Conservation (phyloP, 2,329 filamentous ascomycete genomes). For the Aspergillus sp. region DNA sequence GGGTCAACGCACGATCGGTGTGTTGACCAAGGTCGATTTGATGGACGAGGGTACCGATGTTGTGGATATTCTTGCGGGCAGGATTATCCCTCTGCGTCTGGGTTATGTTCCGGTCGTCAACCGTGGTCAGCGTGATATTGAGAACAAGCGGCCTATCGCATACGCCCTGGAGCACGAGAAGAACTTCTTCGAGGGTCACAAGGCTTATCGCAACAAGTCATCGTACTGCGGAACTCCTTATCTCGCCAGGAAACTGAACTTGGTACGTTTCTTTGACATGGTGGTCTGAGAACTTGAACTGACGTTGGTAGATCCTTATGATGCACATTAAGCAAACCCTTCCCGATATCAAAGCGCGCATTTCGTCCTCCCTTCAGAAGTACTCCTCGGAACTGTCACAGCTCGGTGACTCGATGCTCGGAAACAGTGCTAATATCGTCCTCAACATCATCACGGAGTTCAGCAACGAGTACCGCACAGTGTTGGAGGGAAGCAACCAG, state of each 20-base stretch:
- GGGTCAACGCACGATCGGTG: constrained; percentile 96
- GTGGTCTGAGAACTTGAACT: not conserved
- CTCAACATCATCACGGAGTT: constrained; percentile 99
- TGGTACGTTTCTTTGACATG: constrained; percentile 49
- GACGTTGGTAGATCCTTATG: constrained; percentile 75
- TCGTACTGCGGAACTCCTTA: constrained; percentile 98
- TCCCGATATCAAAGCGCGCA: constrained; percentile 96
- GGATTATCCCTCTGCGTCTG: constrained; percentile 90
- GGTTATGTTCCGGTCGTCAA: constrained; percentile 98
- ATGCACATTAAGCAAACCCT: constrained; percentile 99
- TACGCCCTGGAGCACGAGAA: constrained; percentile 90
- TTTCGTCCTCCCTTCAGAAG: constrained; percentile 89
- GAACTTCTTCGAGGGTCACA: constrained; percentile 97
- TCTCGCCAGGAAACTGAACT: constrained; percentile 90
- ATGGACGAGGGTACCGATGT: constrained; percentile 99
- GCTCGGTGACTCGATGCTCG: constrained; percentile 90
- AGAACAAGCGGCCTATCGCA: constrained; percentile 94
- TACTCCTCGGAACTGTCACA: constrained; percentile 79
- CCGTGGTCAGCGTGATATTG: constrained; percentile 95
- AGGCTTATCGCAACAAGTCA: constrained; percentile 97
- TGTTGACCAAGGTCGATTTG: constrained; percentile 96
- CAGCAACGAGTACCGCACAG: constrained; percentile 93
- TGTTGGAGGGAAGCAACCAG: constrained; percentile 93
- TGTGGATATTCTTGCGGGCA: constrained; percentile 94
- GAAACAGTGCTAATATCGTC: constrained; percentile 93